Base-by-base conservation (phyloP, 208 protist species). In the Acanthamoeba royreba region DNA sequence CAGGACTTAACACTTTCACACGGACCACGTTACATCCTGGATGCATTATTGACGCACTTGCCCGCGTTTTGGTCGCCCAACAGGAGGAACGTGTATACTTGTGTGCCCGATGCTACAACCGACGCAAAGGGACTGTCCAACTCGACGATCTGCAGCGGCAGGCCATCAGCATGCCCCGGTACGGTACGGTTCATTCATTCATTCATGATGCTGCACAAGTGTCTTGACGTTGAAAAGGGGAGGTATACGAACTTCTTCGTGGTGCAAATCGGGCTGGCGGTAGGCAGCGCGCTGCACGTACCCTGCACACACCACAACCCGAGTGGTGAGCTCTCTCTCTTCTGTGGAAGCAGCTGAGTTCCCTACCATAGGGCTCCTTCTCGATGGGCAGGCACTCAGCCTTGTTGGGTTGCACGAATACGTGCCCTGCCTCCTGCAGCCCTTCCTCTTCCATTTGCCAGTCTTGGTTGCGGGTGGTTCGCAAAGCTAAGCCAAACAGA, bases 101-200 rank as follows among this genome's bases (percentile, higher is more conserved):
- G 81, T 63, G 93, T 94, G 43, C 88, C 93, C 0, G 93, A 49
- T 9, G 89, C 69, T 4, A 87, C 77, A 22, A 94, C 49, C 4
- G 93, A 77, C 25, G 93, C 88, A 52, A 94, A 94, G 15, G 93
- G 93, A 33, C 93, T 94, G 92, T 94, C 93, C 63, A 94, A 52
- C 31, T 94, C 93, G 8, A 94, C 45, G 45, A 94, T 86, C 69
- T 79, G 17, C 63, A 38, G n/a, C n/a, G n/a, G n/a, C n/a, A n/a
- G n/a, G n/a, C n/a, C n/a, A n/a, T n/a, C n/a, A n/a, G n/a, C n/a
- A n/a, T n/a, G n/a, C n/a, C n/a, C n/a, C n/a, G n/a, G n/a, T n/a
- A n/a, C n/a, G n/a, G n/a, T n/a, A n/a, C n/a, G n/a, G n/a, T n/a
- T n/a, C n/a, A n/a, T n/a, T n/a, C n/a, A n/a, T n/a, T n/a, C n/a